These are phyloP conservation scores for Euclidium syriacum DNA, from an alignment of 345 rosid genomes.

Conservation along the genomic window DNA sequence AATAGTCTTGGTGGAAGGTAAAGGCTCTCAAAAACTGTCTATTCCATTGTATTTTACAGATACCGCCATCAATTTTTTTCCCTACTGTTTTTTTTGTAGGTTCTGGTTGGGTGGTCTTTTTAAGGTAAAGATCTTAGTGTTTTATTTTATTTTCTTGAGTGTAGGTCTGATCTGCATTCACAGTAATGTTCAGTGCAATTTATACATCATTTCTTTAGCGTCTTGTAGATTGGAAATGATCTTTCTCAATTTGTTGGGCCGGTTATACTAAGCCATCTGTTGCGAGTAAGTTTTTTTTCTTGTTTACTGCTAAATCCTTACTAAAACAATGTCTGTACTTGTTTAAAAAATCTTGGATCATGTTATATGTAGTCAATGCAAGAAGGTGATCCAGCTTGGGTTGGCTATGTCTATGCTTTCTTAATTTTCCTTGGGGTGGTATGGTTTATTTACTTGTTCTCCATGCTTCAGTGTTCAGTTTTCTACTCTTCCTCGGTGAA, in stretches of 20 bases:
- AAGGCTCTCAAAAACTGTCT: background rate
- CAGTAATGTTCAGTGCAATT: conserved; percentile 18
- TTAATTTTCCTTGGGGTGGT: conserved; percentile 80
- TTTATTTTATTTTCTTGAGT: background rate
- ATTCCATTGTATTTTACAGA: background rate
- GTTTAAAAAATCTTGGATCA: background rate
- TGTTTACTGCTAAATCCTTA: background rate
- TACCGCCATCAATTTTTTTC: background rate
- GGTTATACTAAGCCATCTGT: conserved; percentile 62
- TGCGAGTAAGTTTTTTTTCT: conserved; percentile 43
- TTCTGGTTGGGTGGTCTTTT: conserved; percentile 89
- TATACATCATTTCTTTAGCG: conserved; percentile 29
- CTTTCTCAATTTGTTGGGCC: conserved; percentile 92
- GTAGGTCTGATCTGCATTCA: background rate
- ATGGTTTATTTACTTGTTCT: conserved; percentile 5
- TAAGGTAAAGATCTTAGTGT: conserved; percentile 49
- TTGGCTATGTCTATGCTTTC: conserved; percentile 82
- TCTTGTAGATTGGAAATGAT: conserved; percentile 68
- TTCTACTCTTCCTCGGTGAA: background rate
- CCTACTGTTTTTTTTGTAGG: conserved; percentile 36
- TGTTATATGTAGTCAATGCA: conserved; percentile 79
- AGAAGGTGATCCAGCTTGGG: conserved; percentile 85
- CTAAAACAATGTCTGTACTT: background rate
- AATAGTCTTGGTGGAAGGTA: conserved; percentile 84
- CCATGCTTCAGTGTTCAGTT: background rate